Percentiles rank a stretch among this genome's conserved stretches.
phyloP scores from a whole-genome alignment of 768 basidiomycete genomes.

The Coprinellus aureogranulatus region DNA sequence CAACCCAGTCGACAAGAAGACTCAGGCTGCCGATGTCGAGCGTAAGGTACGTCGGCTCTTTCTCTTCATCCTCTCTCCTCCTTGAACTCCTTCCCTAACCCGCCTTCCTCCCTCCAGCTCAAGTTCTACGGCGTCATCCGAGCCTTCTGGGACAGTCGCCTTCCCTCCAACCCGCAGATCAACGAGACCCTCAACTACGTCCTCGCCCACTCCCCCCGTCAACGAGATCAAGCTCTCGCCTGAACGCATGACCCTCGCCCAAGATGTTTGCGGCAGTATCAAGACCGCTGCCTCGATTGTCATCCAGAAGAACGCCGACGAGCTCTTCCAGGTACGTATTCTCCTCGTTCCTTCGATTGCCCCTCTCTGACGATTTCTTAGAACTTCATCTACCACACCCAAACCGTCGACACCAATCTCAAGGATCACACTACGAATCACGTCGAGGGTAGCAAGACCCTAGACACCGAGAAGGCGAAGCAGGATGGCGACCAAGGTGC shows the following conservation, averaged over 20 bases:
- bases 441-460: constrained; percentile 31
- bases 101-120: constrained; percentile 38
- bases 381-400: constrained; percentile 82
- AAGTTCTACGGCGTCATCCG: constrained; percentile 77
- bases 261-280: constrained; percentile 78
- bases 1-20: constrained; percentile 57
- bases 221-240: constrained; percentile 64
- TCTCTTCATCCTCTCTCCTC: background rate
- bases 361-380: too few species aligned
- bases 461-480: constrained; percentile 50
- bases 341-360: too few species aligned
- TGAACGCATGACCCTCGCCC: constrained; percentile 73
- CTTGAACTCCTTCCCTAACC: background rate
- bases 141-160: constrained; percentile 74
- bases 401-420: constrained; percentile 41
- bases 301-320: constrained; percentile 83
- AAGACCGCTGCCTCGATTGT: constrained; percentile 71
- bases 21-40: constrained; percentile 72
- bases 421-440: constrained; percentile 19
- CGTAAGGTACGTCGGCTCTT: constrained; percentile 51
- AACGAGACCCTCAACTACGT: constrained; percentile 70
- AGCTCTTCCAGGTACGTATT: constrained; percentile 61
- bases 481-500: constrained; percentile 64
- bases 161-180: constrained; percentile 81
- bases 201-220: constrained; percentile 54